phyloP scores from a whole-genome alignment of 1,284 basidiomycete species.

The Sporisorium iseilematis-ciliati region DNA sequence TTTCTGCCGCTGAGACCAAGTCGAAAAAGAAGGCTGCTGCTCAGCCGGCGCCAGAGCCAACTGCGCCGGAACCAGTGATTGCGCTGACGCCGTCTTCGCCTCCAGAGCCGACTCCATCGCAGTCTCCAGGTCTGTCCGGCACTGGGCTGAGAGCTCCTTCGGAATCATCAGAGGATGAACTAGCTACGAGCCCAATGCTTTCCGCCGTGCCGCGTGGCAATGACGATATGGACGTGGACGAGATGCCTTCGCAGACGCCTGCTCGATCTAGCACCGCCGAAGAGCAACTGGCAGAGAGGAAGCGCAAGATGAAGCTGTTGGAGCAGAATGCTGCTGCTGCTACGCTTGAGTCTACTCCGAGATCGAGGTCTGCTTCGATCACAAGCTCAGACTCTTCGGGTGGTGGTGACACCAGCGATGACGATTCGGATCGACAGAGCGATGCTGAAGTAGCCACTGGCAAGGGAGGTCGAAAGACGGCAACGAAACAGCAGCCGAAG shows the following conservation, averaged over 20 bases:
- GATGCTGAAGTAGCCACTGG: conserved; percentile 7
- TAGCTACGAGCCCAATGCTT: conserved; percentile 50
- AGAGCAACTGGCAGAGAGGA: conserved; percentile 42
- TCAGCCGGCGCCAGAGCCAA: conserved; percentile 7
- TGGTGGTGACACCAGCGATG: conserved; percentile 26
- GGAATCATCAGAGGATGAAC: conserved; percentile 42
- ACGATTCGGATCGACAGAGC: conserved; percentile 18
- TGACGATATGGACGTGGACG: conserved; percentile 38
- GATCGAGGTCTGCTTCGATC: conserved; percentile 40
- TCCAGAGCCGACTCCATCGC: conserved; percentile 5
- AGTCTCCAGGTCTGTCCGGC: neutral
- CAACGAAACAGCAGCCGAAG: conserved; percentile 1
- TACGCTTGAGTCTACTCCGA: conserved; percentile 4
- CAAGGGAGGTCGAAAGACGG: neutral
- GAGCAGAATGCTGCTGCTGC: conserved; percentile 16
- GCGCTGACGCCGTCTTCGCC: conserved; percentile 35
- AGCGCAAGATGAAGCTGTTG: conserved; percentile 28
- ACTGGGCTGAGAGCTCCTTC: conserved; percentile 28
- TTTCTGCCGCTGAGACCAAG: conserved; percentile 1
- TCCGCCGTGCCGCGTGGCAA: conserved; percentile 33
- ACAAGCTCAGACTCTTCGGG: conserved; percentile 49
- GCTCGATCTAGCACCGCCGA: conserved; percentile 13
- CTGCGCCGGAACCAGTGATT: neutral
- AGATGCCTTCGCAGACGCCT: conserved; percentile 21
- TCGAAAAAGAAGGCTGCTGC: conserved; percentile 6